Evolutionary conservation across 768 basidiomycete species (phyloP).

Genomic region (Lyophyllum shimeji): DNA sequence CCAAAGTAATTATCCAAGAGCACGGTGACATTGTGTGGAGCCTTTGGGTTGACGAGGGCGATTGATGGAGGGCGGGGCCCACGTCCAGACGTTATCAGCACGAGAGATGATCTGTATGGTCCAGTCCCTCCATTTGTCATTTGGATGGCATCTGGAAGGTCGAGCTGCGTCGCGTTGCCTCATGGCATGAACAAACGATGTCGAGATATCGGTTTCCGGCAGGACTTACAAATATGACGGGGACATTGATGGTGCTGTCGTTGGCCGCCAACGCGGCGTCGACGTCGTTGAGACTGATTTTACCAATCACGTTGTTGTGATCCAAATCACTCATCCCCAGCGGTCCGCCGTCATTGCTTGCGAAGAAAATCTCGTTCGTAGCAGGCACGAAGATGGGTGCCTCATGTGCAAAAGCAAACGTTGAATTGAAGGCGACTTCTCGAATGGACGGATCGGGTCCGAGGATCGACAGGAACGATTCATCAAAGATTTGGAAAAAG

Average conservation of each 20-base stretch:
- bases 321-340: slow-evolving; percentile 63
- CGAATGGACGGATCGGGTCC: slow-evolving; percentile 58
- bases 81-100: slow-evolving; percentile 67
- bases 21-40: slow-evolving; percentile 67
- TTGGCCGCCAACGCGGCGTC: slow-evolving; percentile 40
- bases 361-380: slow-evolving; percentile 76
- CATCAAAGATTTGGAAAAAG: slow-evolving; percentile 54
- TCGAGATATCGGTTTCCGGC: neutral
- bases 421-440: slow-evolving; percentile 57
- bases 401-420: slow-evolving; percentile 77
- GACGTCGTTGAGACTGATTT: slow-evolving; percentile 60
- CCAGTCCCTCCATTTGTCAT: slow-evolving; percentile 75
- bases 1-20: slow-evolving; percentile 80
- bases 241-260: slow-evolving; percentile 43
- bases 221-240: slow-evolving; percentile 41
- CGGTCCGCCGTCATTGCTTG: slow-evolving; percentile 65
- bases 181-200: neutral
- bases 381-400: slow-evolving; percentile 66
- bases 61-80: slow-evolving; percentile 61
- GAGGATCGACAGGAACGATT: slow-evolving; percentile 57
- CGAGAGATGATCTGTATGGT: slow-evolving; percentile 54
- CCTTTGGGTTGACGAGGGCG: slow-evolving; percentile 59
- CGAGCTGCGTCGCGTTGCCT: slow-evolving; percentile 39
- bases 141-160: slow-evolving; percentile 56
- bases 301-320: slow-evolving; percentile 62